Conservation (phyloP, 768 basidiomycete species). For the Agaricus sinodeliciosus region DNA sequence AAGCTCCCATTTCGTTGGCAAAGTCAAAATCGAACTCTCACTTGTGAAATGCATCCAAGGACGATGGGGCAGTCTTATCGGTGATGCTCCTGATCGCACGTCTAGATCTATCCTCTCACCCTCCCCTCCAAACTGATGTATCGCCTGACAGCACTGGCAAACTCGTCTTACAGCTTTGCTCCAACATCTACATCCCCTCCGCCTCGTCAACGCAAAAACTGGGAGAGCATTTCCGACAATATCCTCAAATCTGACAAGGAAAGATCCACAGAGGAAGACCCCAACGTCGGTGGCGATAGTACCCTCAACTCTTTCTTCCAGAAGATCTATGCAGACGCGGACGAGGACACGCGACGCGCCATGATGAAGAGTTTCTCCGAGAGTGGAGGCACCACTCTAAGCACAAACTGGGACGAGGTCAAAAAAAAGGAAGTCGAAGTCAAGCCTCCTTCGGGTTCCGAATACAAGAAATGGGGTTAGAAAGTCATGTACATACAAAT, state of each 20-base stretch:
- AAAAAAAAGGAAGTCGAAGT: slow-evolving; percentile 62
- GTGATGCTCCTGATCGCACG: slow-evolving; percentile 74
- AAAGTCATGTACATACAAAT: neutral
- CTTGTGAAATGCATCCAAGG: slow-evolving; percentile 61
- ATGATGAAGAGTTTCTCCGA: slow-evolving; percentile 99
- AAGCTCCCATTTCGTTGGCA: slow-evolving; percentile 64
- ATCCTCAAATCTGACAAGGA: slow-evolving; percentile 68
- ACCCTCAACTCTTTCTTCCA: slow-evolving; percentile 88
- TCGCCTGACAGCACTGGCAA: slow-evolving; percentile 25
- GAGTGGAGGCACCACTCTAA: slow-evolving; percentile 91
- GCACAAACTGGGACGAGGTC: slow-evolving; percentile 95
- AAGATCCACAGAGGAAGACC: slow-evolving; percentile 64
- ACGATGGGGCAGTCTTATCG: slow-evolving; percentile 71
- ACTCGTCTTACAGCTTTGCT: slow-evolving; percentile 19
- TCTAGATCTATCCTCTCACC: slow-evolving; percentile 10
- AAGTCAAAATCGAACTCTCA: slow-evolving; percentile 84
- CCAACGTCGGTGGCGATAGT: slow-evolving; percentile 85
- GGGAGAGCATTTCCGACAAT: slow-evolving; percentile 75
- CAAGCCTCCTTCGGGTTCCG: slow-evolving; percentile 78
- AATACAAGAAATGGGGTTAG: slow-evolving; percentile 77
- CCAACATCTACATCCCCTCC: slow-evolving; percentile 23
- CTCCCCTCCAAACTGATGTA: neutral
- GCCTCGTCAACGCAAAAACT: slow-evolving; percentile 64
- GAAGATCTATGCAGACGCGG: slow-evolving; percentile 84
- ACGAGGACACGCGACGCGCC: slow-evolving; percentile 85